Base-by-base conservation (phyloP, 2,329 filamentous ascomycete genomes). In the Xylaria sp. region DNA sequence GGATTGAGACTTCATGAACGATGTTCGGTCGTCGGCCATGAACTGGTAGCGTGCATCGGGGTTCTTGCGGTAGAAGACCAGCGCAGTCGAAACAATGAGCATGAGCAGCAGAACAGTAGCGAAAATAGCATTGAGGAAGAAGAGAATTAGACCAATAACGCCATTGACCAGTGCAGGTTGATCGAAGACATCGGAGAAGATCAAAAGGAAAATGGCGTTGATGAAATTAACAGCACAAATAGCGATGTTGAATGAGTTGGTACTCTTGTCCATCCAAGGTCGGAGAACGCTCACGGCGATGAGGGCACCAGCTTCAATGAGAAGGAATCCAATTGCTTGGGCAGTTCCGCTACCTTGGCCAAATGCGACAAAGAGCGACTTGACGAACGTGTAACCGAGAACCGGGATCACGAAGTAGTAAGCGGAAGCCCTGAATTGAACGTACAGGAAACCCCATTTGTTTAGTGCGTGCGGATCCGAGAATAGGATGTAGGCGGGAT, bases 211-310 rank as follows among this genome's bases (percentile, higher is more conserved):
- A 78, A 96, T 88, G 57, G 90, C 85, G 80, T 93, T 94, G 77
- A 96, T 81, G 80, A 96, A 94, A 84, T 95, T 96, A 80, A 95
- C 85, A 40, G 89, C 90, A 66, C 88, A 90, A 75, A 96, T 97
- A 68, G 92, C 87, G 77, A 97, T 95, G 84, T 96, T 96, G 86
- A 94, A 95, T 66, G 90, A 89, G 79, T 97, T 97, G 69, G 93
- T 96, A 83, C 93, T 94, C 88, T 95, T 96, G 85, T 97, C 93
- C 93, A 97, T 97, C 88, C 92, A 97, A n/a, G 93, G 93, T 63
- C 92, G 88, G 75, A 96, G 82, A 58, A 94, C 89, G 75, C 89
- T 91, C 63, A 92, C 89, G 50, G 83, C 87, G 75, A 96, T 90
- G 67, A 97, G 85, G 71, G 91, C 89, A 58, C 81, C 86, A 3